Conservation (phyloP, 441 rosid species). For the Erodium moschatum region DNA sequence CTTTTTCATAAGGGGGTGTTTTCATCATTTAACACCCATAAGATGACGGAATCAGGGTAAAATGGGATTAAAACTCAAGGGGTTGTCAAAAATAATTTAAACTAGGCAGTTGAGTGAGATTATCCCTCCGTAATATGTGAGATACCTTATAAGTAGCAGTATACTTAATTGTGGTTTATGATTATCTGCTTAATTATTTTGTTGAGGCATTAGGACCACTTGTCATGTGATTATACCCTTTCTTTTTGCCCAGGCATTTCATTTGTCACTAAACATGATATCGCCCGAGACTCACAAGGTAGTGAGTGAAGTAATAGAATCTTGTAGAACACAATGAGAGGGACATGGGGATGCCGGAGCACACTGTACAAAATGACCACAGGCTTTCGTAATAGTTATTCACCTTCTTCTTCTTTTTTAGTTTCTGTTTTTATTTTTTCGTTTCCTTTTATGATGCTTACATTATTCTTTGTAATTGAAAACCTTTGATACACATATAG, state of each 20-base stretch:
- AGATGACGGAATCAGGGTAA: too few relatives aligned
- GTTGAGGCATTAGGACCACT: too few relatives aligned
- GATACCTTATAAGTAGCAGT: too few relatives aligned
- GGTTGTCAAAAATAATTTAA: too few relatives aligned
- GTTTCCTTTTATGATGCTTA: not conserved
- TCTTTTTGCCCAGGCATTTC: constrained; percentile 55
- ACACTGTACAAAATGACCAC: not conserved
- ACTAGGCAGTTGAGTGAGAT: too few relatives aligned
- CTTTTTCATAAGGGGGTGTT: too few relatives aligned
- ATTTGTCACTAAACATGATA: constrained; percentile 81
- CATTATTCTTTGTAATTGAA: not conserved
- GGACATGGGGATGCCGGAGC: not conserved
- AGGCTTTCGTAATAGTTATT: not conserved
- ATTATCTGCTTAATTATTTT: too few relatives aligned
- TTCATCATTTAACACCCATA: too few relatives aligned
- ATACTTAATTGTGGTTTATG: too few relatives aligned
- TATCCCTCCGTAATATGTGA: too few relatives aligned
- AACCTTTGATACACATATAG: not conserved
- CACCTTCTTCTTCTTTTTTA: not conserved
- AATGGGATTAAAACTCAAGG: too few relatives aligned
- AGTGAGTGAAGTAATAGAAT: constrained; percentile 84
- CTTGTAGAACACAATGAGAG: constrained; percentile 61
- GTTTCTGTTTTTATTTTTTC: not conserved
- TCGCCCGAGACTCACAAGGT: constrained; percentile 85
- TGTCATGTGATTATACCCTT: too few relatives aligned